Evolutionary conservation across 352 stramenopile species (phyloP), one percentile per base, ranked within the genome.

Genomic region (Aphanomyces invadans): DNA sequence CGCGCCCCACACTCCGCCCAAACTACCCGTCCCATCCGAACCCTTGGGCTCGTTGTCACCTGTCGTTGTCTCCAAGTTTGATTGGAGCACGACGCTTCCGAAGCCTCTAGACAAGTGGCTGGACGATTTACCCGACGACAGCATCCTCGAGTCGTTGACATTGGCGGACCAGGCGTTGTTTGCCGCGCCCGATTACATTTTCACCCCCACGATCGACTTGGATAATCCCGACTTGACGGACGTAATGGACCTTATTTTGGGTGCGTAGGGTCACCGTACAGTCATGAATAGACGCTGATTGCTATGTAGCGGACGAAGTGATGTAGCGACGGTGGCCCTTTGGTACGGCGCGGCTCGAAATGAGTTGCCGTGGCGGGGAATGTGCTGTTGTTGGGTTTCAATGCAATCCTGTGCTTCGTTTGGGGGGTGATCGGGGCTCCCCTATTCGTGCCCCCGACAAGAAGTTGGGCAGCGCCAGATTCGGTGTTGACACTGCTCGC

Each of bases 381-480:
- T n/a, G n/a, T n/a, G n/a, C n/a, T n/a, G n/a, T n/a, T n/a, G n/a
- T 42, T 42, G 15, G 36, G 36, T 42, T 15, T 15, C 36, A 15
- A 42, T 15, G 36, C 36, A 15, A 42, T 42, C n/a, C n/a, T n/a
- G n/a, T n/a, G n/a, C n/a, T n/a, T n/a, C n/a, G 36, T 29, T 57
- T 57, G 25, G 49, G 49, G 49, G 49, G 49, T 4, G 49, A 57
- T 57, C 23, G 15, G 7, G 23, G 39, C 19, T 23, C 60, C 23
- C 60, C 60, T 3, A 44, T 57, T n/a, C 60, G 42, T 4, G n/a
- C n/a, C 23, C 60, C 60, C 12, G 39, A 26, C 3, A 67, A 12
- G 21, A 59, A 67, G 11, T 39, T 45, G 4, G 60, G 60, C 32
- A 67, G 19, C 32, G 55, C 60, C 17, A 64, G 39, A 2, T 10